Base-by-base conservation (phyloP, 176 grass and related monocot genomes). In the Aechmea fasciata region DNA sequence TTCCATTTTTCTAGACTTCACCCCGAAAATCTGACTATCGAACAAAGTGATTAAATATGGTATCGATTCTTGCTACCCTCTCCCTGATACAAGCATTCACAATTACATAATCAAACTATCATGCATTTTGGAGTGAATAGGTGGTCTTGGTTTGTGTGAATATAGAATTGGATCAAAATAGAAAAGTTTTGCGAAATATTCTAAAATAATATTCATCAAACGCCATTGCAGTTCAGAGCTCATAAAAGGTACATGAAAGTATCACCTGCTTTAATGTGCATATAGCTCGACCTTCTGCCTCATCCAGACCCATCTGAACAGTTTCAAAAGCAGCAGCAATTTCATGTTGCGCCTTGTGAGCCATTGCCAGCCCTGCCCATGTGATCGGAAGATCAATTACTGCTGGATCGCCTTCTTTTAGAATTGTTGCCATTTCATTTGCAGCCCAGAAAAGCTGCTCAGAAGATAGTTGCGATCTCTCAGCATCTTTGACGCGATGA, bases 341-440 rank as follows among this genome's bases (percentile, higher is more conserved):
- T 85, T 97, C 94, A 77, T 97, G 94, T 66, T 97, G 89, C 52
- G 84, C 83, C 67, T 81, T 90, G 63, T 97, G 89, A 54, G 79
- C 84, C 94, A 92, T 92, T 71, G 89, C 89, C 72, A 97, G 77
- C 17, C 92, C 94, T 51, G 94, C 83, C 94, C 94, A 97, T 73
- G 89, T 89, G 33, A 91, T 90, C 57, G 94, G 94, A 68, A 75
- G 24, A 87, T 97, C 94, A 83, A 90, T 74, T 82, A 79, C 65
- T 74, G 84, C 85, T 79, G 86, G 77, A 23, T 92, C 94, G 55
- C 86, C 94, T 90, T 92, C 93, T 85, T 90, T 97, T 51, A 97
- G 66, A 83, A 97, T 80, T 1, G 89, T 92, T 66, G 79, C 82
- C 89, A 92, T 90, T 80, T 97, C 94, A 77, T 83, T 92, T 73